Evolutionary conservation across 208 protist genomes (phyloP).

Genomic region (Leptomonas pyrrhocoris): DNA sequence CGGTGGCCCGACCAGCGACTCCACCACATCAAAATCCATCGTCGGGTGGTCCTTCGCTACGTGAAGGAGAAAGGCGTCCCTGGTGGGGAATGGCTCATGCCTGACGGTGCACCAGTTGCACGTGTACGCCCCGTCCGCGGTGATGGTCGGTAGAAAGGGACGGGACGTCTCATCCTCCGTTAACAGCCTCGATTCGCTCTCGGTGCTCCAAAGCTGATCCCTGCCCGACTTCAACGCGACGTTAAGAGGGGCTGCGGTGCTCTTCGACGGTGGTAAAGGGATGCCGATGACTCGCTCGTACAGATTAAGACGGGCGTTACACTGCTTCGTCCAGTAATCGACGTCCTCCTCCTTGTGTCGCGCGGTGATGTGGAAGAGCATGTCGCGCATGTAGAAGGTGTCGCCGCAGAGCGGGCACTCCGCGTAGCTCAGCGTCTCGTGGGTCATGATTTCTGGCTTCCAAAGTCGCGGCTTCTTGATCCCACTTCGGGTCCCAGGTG

Average conservation of each 20-base stretch:
- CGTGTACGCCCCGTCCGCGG: conserved; percentile 56
- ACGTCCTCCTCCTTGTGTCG: conserved; percentile 57
- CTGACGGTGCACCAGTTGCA: conserved; percentile 84
- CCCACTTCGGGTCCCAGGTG: not conserved
- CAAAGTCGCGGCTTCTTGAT: conserved; percentile 35
- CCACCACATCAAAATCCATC: conserved; percentile 74
- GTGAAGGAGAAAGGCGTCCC: conserved; percentile 84
- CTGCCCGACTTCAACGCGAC: not conserved
- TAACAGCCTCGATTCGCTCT: not conserved
- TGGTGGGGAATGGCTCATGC: conserved; percentile 48
- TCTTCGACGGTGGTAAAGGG: conserved; percentile 42
- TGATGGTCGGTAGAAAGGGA: conserved; percentile 58
- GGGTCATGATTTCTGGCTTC: conserved; percentile 47
- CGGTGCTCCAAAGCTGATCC: not conserved
- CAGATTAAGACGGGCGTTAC: conserved; percentile 59
- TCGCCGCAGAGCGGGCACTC: conserved; percentile 67
- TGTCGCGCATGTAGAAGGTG: conserved; percentile 59
- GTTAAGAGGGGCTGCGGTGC: not conserved
- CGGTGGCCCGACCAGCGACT: conserved; percentile 51
- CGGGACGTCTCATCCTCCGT: not conserved
- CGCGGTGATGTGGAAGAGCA: conserved; percentile 72
- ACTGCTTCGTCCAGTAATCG: conserved; percentile 56
- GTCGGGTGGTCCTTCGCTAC: conserved; percentile 69
- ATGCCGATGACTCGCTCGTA: conserved; percentile 64
- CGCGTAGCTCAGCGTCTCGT: conserved; percentile 69